Conservation (phyloP, 164 flowering plant genomes). For the Stephania japonica region DNA sequence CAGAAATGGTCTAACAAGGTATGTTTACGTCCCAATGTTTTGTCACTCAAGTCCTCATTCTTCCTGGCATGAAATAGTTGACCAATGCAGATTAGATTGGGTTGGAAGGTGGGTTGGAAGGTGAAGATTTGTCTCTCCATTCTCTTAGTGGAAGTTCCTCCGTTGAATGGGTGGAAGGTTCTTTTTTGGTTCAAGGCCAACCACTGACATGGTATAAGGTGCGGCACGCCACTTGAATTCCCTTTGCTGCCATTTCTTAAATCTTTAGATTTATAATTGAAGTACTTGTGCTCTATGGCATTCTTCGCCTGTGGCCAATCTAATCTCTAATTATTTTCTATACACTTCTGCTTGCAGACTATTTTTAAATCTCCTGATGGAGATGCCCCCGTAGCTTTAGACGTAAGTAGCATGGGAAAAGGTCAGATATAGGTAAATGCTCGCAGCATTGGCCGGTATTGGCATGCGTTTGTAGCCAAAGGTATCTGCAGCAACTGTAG, state of each 20-base stretch:
- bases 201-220: constrained; percentile 39
- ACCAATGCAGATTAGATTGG: no score
- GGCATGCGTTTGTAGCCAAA: constrained; percentile 65
- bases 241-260: background rate
- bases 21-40: constrained; percentile 1
- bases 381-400: constrained; percentile 65
- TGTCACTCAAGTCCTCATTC: background rate
- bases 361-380: constrained; percentile 63
- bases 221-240: background rate
- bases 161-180: constrained; percentile 75
- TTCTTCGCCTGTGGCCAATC: background rate
- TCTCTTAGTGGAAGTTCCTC: constrained; percentile 66
- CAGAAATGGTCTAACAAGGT: constrained; percentile 95
- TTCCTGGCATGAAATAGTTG: background rate
- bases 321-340: background rate
- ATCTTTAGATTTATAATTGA: background rate
- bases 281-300: background rate
- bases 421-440: constrained; percentile 90
- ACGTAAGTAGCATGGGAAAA: constrained; percentile 80
- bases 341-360: constrained; percentile 33
- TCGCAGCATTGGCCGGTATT: constrained; percentile 67
- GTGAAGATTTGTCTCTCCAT: constrained; percentile 64
- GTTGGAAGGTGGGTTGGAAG: no score
- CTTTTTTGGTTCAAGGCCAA: constrained; percentile 43
- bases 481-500: constrained; percentile 58